A percentile compares a stretch with the other conserved stretches of the same genome.
Conservation (phyloP, 306 rosid genomes). For the Erythrophleum fordii region DNA sequence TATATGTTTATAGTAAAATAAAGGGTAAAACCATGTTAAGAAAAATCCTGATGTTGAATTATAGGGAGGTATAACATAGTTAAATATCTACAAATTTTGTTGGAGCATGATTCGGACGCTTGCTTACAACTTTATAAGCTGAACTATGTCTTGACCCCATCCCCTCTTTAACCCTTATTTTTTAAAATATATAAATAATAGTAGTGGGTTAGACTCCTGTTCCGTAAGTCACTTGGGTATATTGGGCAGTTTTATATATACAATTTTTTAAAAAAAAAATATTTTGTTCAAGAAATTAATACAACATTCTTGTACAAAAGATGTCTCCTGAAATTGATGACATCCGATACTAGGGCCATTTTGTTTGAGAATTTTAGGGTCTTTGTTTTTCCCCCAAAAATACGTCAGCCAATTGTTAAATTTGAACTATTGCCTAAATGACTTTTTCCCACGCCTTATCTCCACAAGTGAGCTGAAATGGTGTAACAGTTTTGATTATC, state of each 20-base stretch:
- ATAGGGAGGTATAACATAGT: slow-evolving; percentile 39
- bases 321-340: slow-evolving; percentile 29
- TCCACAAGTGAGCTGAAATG: slow-evolving; percentile 32
- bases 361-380: slow-evolving; percentile 37
- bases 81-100: slow-evolving; percentile 36
- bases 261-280: background rate
- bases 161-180: background rate
- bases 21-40: slow-evolving; percentile 25
- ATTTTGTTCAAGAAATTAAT: slow-evolving; percentile 27
- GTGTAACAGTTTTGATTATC: slow-evolving; percentile 17
- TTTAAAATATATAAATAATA: slow-evolving; percentile 33
- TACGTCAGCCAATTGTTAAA: slow-evolving; percentile 5
- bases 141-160: slow-evolving; percentile 6
- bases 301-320: slow-evolving; percentile 32
- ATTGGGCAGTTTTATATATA: slow-evolving; percentile 36
- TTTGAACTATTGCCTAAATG: background rate
- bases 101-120: slow-evolving; percentile 37
- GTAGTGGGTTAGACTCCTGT: slow-evolving; percentile 21
- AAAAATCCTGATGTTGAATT: slow-evolving; percentile 32
- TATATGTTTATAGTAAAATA: background rate
- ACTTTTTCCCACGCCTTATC: background rate
- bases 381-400: background rate
- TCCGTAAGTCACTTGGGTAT: slow-evolving; percentile 37
- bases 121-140: slow-evolving; percentile 28
- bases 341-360: slow-evolving; percentile 32